Conservation (phyloP, 306 rosid genomes). For the Astragalus membranaceus region DNA sequence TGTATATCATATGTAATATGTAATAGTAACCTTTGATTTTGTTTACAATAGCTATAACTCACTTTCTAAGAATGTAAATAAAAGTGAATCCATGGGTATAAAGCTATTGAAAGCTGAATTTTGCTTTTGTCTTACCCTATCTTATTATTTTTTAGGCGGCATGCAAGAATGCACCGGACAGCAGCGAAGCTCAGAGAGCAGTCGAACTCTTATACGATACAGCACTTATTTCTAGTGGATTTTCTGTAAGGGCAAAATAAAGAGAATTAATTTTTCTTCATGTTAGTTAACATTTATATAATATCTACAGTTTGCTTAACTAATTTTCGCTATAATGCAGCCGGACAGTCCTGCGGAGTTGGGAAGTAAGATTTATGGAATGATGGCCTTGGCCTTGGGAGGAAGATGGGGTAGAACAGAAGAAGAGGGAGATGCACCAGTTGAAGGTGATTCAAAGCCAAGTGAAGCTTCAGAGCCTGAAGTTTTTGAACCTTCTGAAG, state of each 20-base stretch:
- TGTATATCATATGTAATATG: too few relatives aligned
- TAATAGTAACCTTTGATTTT: too few relatives aligned
- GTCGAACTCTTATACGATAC: constrained; percentile 87
- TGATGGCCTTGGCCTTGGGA: constrained; percentile 96
- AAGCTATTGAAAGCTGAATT: neutral
- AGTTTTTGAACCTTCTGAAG: constrained; percentile 85
- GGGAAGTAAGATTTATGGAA: constrained; percentile 88
- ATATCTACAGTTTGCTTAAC: neutral
- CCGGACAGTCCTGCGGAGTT: constrained; percentile 98
- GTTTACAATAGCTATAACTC: too few relatives aligned
- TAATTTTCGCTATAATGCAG: constrained; percentile 34
- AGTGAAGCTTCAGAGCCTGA: constrained; percentile 44
- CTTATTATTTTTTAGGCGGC: constrained; percentile 62
- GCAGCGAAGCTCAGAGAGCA: constrained; percentile 78
- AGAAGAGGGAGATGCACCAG: constrained; percentile 32
- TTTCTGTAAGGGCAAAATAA: constrained; percentile 44
- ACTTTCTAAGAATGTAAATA: too few relatives aligned
- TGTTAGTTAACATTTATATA: too few relatives aligned
- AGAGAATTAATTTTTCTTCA: neutral
- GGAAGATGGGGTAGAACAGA: constrained; percentile 97
- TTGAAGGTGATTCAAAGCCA: constrained; percentile 32
- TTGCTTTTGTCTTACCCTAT: neutral
- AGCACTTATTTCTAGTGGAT: constrained; percentile 95
- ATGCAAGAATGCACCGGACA: constrained; percentile 84
- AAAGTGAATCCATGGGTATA: too few relatives aligned